Base-by-base conservation (phyloP, 495 filamentous ascomycete species). In the Haplographium delicatum region DNA sequence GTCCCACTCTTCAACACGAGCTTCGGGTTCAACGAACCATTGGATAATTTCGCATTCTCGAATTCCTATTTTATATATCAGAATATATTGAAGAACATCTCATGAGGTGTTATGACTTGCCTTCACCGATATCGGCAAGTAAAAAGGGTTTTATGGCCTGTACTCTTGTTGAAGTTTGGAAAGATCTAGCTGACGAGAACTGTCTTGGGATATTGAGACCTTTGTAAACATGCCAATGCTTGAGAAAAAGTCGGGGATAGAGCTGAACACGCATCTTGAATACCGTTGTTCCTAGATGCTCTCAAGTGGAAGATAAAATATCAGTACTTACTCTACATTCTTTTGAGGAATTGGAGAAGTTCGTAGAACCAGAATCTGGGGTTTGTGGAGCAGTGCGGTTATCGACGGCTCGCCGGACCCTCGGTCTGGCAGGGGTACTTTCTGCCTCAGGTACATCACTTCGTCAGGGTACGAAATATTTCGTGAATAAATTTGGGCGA, bases 41-140 rank as follows among this genome's bases (percentile, higher is more conserved):
- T 97, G 94, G 58, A 97, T 97, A 61, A 99, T 88, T 66, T 97
- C 91, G 66, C 93, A 94, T 70, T 98, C 93, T 57, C 89, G 88
- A 61, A 97, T 98, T 41, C 93, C 90, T 96, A 50, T 33, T 30
- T 6, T 38, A 57, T 57, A 47, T 20, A 42, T 60, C 23, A 62
- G 46, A 40, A 47, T 25, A 20, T 31, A 15, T 8, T 23, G 26
- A 9, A 19, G 15, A 18, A n/a, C 13, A 4, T 31, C 13, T 7
- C 10, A 19, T 5, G 9, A 19, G 15, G 20, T 23, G 34, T 22
- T 25, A 35, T 43, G 26, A 60, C 70, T 59, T 63, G 91, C 91
- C 94, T 77, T 99, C 94, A 18, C 94, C 94, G 61, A 96, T 95
- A 69, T 99, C 94, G 56, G 93, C 91, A 30, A 99, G 71, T 31